phyloP scores from a whole-genome alignment of 148 eudicot genomes.

The Camellia sinensis region DNA sequence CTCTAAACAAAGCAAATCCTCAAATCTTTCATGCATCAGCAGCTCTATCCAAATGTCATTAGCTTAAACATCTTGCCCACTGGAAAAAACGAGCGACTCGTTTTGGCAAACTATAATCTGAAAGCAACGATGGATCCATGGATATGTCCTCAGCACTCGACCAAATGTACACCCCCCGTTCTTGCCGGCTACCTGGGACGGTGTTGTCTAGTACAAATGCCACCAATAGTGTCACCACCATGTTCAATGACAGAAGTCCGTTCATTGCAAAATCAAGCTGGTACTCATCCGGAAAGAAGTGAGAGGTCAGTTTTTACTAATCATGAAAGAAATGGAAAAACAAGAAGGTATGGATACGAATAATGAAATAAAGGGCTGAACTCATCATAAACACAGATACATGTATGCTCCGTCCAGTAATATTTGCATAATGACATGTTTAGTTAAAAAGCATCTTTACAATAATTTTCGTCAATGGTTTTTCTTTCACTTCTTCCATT shows the following conservation, averaged over 20 bases:
- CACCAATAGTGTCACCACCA: slow-evolving; percentile 84
- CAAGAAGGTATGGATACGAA: background rate
- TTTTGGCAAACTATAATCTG: slow-evolving; percentile 57
- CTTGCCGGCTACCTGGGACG: slow-evolving; percentile 77
- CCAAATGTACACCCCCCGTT: slow-evolving; percentile 80
- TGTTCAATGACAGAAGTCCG: slow-evolving; percentile 75
- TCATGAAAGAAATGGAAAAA: background rate
- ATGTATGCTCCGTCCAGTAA: background rate
- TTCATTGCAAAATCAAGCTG: slow-evolving; percentile 91
- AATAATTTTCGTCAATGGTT: background rate
- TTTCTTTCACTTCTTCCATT: background rate
- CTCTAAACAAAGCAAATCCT: background rate
- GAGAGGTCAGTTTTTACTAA: slow-evolving; percentile 8
- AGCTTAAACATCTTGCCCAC: slow-evolving; percentile 71
- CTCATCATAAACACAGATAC: background rate
- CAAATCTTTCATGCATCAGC: background rate
- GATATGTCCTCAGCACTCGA: slow-evolving; percentile 62
- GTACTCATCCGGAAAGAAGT: slow-evolving; percentile 2
- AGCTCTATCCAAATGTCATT: slow-evolving; percentile 5
- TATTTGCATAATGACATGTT: background rate
- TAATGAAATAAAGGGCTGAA: background rate
- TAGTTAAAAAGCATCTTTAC: background rate
- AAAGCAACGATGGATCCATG: slow-evolving; percentile 47
- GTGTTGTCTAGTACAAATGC: slow-evolving; percentile 87
- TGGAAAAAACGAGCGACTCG: slow-evolving; percentile 43